phyloP scores from a whole-genome alignment of 2,329 filamentous ascomycete genomes.

The Ambrosiella xylebori region DNA sequence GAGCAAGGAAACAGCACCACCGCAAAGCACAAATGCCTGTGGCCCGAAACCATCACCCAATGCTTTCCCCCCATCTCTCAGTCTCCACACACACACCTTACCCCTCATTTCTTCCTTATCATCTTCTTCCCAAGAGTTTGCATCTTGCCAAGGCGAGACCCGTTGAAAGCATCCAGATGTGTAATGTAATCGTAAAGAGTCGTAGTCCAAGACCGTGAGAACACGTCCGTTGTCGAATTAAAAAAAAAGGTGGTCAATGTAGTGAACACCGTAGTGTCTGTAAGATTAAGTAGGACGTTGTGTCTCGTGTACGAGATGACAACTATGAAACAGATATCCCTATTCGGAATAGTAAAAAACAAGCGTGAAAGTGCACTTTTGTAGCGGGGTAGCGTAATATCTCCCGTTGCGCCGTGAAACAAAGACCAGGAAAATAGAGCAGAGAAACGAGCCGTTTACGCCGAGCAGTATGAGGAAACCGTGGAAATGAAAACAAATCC shows the following conservation, averaged over 20 bases:
- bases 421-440: conserved; percentile 3
- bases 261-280: neutral
- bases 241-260: conserved; percentile 3
- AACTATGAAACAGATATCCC: neutral
- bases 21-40: neutral
- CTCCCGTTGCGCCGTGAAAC: neutral
- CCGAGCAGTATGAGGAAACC: conserved; percentile 26
- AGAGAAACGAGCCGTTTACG: conserved; percentile 15
- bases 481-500: conserved; percentile 17
- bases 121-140: conserved; percentile 3
- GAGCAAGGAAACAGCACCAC: neutral
- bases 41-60: neutral
- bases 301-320: neutral
- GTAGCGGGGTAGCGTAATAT: conserved; percentile 14
- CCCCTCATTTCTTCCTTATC: neutral
- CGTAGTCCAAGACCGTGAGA: conserved; percentile 1
- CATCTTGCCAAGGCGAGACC: conserved; percentile 4
- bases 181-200: conserved; percentile 6
- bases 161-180: neutral
- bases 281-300: neutral
- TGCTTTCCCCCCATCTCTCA: neutral
- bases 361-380: neutral
- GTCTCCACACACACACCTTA: neutral
- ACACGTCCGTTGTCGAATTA: neutral
- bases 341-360: neutral